Evolutionary conservation across 1,139 yeast species (phyloP), one percentile per base, ranked within the genome.

Genomic region (Zygosaccharomyces pseudobailii): DNA sequence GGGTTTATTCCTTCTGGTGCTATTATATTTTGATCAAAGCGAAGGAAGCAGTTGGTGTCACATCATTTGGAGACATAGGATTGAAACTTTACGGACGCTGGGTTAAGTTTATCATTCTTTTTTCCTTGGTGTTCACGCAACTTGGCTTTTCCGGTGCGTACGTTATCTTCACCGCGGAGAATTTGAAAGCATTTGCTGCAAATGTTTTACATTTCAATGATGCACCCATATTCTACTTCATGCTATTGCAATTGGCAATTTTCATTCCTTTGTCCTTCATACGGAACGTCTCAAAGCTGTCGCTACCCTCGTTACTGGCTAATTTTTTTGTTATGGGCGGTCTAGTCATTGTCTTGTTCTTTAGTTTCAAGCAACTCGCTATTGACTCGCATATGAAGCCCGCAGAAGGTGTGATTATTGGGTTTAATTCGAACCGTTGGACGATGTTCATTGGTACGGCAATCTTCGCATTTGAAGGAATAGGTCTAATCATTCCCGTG

Each of bases 381-480:
- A 13, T 61, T 24, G 65, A 61, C 41, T 47, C 60, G 33, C 44
- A 47, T 27, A 50, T 59, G 49, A 49, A 47, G 31, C 65, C 67
- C 4, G 69, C 63, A 10, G 62, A 50, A 17, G 68, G 68, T 8
- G 55, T 65, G 9, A 51, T 77, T 36, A 62, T 63, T 22, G 67
- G 71, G 19, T 78, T 84, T 62, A 84, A 84, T 62, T 55, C 76
- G n/a, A 72, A 75, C 40, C 70, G 76, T 48, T 85, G 89, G 84
- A 78, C 90, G 2, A 71, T 85, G 71, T 80, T 84, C 54, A 78
- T 85, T 49, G 94, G 94, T 3, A 87, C 86, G 2, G 90, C 90
- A 0, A 87, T 85, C 20, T 84, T 87, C 50, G 82, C 92, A 1
- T 85, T 83, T 59, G 94, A 85, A 68, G 94, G 94, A 0, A 83